Conservation (phyloP, 768 basidiomycete species). For the Termitomyces sp. region DNA sequence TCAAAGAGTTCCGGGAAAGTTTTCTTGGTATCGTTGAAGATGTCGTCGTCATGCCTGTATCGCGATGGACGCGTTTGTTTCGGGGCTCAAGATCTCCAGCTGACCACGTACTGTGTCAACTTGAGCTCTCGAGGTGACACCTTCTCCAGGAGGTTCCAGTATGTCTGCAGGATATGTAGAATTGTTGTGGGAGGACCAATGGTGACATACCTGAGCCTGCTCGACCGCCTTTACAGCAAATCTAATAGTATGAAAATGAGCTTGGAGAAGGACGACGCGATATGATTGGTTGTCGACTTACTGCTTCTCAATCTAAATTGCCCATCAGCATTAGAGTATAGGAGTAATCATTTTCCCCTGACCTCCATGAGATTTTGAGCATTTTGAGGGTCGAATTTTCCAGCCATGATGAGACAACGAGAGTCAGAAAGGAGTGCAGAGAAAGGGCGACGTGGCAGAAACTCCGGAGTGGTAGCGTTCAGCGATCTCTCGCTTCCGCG, state of each 20-base stretch:
- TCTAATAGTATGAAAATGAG: constrained; percentile 27
- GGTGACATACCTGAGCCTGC: constrained; percentile 78
- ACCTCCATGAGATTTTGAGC: constrained; percentile 93
- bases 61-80: neutral
- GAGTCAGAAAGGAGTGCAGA: neutral
- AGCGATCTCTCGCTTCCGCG: neutral
- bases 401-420: constrained; percentile 11
- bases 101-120: constrained; percentile 69
- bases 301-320: constrained; percentile 89
- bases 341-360: constrained; percentile 19
- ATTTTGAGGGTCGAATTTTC: constrained; percentile 78
- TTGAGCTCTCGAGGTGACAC: constrained; percentile 71
- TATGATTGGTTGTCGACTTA: constrained; percentile 30
- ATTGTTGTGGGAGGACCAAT: neutral
- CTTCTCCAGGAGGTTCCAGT: constrained; percentile 89
- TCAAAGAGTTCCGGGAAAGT: constrained; percentile 78
- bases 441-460: constrained; percentile 15
- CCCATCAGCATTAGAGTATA: neutral
- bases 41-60: constrained; percentile 82
- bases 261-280: neutral
- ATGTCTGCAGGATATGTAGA: constrained; percentile 52
- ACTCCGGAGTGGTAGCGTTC: neutral
- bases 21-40: constrained; percentile 69
- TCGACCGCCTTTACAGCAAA: constrained; percentile 96
- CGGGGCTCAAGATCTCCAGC: neutral